Evolutionary conservation across 257 asterid species (phyloP).

Genomic region (Dorcoceras hygrometricum): DNA sequence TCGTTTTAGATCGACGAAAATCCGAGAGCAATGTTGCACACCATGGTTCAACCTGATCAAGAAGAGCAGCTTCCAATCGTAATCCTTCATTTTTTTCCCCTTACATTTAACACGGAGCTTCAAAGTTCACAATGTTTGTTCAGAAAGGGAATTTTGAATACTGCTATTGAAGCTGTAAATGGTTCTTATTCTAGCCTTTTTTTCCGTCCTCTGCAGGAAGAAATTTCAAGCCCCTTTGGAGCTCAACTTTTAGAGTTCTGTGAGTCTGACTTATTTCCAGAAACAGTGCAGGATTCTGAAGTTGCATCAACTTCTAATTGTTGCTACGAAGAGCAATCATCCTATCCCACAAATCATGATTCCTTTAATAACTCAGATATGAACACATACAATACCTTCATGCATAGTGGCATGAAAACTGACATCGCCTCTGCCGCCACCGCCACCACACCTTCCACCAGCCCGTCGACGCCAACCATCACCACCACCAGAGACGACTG

Average conservation of each 20-base stretch:
- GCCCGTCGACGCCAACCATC: slow-evolving; percentile 25
- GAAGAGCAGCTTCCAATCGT: slow-evolving; percentile 49
- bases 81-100: slow-evolving; percentile 7
- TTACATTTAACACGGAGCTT: slow-evolving; percentile 13
- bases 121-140: slow-evolving; percentile 42
- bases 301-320: slow-evolving; percentile 74
- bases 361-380: slow-evolving; percentile 36
- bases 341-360: slow-evolving; percentile 41
- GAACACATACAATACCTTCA: slow-evolving; percentile 27
- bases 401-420: slow-evolving; percentile 18
- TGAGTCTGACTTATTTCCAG: slow-evolving; percentile 66
- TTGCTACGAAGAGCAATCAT: slow-evolving; percentile 59
- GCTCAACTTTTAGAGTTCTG: slow-evolving; percentile 65
- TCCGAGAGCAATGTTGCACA: slow-evolving; percentile 40
- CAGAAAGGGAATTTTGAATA: slow-evolving; percentile 30
- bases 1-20: neutral
- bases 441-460: slow-evolving; percentile 7
- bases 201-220: slow-evolving; percentile 63
- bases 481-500: slow-evolving; percentile 11
- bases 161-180: too few relatives aligned
- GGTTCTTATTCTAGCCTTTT: too few relatives aligned
- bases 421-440: neutral
- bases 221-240: slow-evolving; percentile 64
- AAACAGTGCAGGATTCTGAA: slow-evolving; percentile 63
- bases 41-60: slow-evolving; percentile 50